phyloP scores from a whole-genome alignment of 2,329 filamentous ascomycete species.

The Apiospora rasikravindrae region DNA sequence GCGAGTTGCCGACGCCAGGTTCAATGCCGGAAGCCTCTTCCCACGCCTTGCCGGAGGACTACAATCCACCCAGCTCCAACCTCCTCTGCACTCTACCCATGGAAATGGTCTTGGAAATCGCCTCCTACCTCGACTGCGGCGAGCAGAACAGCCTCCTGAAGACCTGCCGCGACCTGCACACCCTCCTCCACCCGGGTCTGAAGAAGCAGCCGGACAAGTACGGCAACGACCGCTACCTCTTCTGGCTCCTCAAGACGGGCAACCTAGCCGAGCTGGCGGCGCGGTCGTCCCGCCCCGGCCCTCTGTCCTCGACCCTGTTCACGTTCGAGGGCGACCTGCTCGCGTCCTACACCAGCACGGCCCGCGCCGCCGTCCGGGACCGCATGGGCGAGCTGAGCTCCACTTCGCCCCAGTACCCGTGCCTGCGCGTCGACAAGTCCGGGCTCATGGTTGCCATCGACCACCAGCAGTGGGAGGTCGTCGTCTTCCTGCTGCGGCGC shows the following conservation, averaged over 20 bases:
- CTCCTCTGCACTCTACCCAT: not conserved
- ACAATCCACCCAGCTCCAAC: too few relatives aligned
- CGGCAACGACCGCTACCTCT: not conserved
- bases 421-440: not conserved
- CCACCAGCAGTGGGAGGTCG: not conserved
- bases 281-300: not conserved
- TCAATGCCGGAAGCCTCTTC: too few relatives aligned
- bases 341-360: not conserved
- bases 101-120: not conserved
- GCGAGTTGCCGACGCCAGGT: too few relatives aligned
- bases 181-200: not conserved
- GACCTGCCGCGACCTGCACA: not conserved
- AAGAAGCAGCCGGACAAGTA: not conserved
- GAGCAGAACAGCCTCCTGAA: not conserved
- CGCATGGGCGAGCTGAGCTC: not conserved
- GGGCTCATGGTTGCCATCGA: not conserved
- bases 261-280: not conserved
- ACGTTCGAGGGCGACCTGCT: not conserved
- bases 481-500: not conserved
- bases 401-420: not conserved
- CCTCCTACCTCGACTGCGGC: not conserved
- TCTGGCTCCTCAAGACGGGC: not conserved
- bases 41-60: too few relatives aligned
- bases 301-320: not conserved
- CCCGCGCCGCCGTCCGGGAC: not conserved